Evolutionary conservation across 2,329 filamentous ascomycete species (phyloP), one percentile per base, ranked within the genome.

Genomic region (Neoscytalidium dimidiatum): DNA sequence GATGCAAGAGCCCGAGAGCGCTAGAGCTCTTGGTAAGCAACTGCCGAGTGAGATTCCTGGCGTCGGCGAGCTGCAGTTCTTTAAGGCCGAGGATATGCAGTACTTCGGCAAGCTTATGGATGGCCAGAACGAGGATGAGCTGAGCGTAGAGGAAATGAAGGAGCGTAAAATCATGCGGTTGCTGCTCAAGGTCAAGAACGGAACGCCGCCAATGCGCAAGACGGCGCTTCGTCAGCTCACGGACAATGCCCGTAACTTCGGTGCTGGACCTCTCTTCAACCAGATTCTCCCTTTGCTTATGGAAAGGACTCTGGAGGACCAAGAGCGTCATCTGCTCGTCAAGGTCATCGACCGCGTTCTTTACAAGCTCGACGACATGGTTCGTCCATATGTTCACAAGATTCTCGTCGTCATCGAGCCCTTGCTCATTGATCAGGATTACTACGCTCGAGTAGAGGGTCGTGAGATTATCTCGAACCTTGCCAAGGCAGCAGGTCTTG

Each of bases 381-480:
- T 99, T 62, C 88, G 95, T 44, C 95, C 95, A 23, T 99, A 94
- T 69, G 94, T 97, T 17, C 96, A 99, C 83, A 98, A 98, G 82
- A 99, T 99, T 68, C 81, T 99, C 65, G 95, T 99, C 62, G 95
- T 99, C 74, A 99, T 99, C 72, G 96, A 99, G 78, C 95, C 95
- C n/a, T 84, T 99, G 57, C 90, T 99, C 69, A 99, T 99, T 73
- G 96, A 99, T 75, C 95, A 99, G 81, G 96, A 99, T 80, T 99
- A 99, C 81, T 99, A 99, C 78, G 95, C 96, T 46, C 90, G 95
- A 77, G 95, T 99, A 4, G 95, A 99, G 79, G 95, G 95, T 78
- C 92, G 95, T 71, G 95, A 99, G 78, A 99, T 99, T 72, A 99
- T 99, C 71, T 98, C 94, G 64, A 99, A 99, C 77, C 87, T 99